Evolutionary conservation across 345 rosid genomes (phyloP).

Genomic region (Pugionium dolabratum): DNA sequence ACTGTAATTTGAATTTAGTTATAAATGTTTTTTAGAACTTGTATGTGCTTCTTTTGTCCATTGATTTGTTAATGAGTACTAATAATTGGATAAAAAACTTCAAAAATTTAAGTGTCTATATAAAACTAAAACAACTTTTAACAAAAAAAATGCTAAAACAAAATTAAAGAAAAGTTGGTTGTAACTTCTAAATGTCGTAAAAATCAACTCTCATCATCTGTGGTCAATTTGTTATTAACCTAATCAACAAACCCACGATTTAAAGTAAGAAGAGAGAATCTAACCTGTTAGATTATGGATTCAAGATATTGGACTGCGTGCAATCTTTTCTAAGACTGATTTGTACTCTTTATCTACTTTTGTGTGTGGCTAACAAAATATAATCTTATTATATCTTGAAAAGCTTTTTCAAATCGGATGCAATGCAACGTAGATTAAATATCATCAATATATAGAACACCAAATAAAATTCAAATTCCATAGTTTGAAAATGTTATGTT

Average conservation of each 20-base stretch:
- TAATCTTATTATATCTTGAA: not conserved
- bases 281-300: conserved; percentile 1
- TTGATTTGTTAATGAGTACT: not conserved
- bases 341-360: conserved; percentile 8
- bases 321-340: conserved; percentile 4
- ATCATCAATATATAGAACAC: not conserved
- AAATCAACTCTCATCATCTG: conserved; percentile 6
- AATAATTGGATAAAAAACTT: not conserved
- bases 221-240: conserved; percentile 14
- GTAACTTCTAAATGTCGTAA: not conserved
- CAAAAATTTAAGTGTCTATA: not conserved
- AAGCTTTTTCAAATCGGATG: too few relatives aligned
- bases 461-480: not conserved
- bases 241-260: conserved; percentile 7
- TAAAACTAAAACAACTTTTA: not conserved
- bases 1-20: too few relatives aligned
- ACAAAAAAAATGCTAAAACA: not conserved
- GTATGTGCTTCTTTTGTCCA: not conserved
- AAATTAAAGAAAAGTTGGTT: not conserved
- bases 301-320: conserved; percentile 15
- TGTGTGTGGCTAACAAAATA: conserved; percentile 1
- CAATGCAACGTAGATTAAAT: not conserved
- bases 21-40: too few relatives aligned
- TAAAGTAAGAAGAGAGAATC: conserved; percentile 12
- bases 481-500: not conserved